Evolutionary conservation across 2,329 filamentous ascomycete species (phyloP).

Genomic region (Chaetomiaceae sp.): DNA sequence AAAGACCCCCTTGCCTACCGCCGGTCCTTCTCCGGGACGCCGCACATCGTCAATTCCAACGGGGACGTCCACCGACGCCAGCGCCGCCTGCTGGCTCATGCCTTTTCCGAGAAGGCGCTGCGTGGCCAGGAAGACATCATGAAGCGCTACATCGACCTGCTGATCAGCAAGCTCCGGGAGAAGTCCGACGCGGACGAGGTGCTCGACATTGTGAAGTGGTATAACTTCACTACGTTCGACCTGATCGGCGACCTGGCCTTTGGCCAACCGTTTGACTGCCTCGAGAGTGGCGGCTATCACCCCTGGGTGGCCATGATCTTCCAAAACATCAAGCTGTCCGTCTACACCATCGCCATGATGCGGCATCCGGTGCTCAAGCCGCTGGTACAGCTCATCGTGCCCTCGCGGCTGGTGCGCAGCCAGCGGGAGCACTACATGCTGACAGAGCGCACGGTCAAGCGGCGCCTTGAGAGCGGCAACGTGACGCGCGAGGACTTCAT

Average conservation of each 20-base stretch:
- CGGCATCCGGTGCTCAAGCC: neutral
- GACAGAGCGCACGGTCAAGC: conserved; percentile 2
- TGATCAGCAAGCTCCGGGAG: conserved; percentile 18
- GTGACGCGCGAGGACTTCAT: conserved; percentile 12
- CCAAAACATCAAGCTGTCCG: conserved; percentile 17
- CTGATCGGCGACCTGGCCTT: conserved; percentile 26
- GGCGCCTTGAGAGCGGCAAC: neutral
- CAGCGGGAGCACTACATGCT: conserved; percentile 5
- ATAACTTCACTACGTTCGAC: conserved; percentile 26
- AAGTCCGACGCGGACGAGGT: conserved; percentile 10
- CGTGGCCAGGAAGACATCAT: conserved; percentile 25
- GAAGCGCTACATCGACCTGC: conserved; percentile 17
- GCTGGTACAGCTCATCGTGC: conserved; percentile 2
- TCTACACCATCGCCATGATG: conserved; percentile 3
- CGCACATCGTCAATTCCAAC: conserved; percentile 10
- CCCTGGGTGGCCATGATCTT: conserved; percentile 25
- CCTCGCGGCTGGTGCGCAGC: conserved; percentile 3
- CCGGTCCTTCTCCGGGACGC: neutral
- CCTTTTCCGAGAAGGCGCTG: conserved; percentile 27
- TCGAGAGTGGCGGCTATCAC: conserved; percentile 20
- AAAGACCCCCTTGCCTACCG: conserved; percentile 10
- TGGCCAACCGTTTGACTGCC: conserved; percentile 23
- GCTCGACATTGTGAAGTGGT: conserved; percentile 24
- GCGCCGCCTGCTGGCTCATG: conserved; percentile 22
- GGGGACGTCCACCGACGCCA: conserved; percentile 23